A percentile compares a stretch with the other conserved stretches of the same genome.
These are phyloP conservation scores for Pyrenochaeta sp. DNA, from an alignment of 2,329 filamentous ascomycete species.

Conservation along the genomic window DNA sequence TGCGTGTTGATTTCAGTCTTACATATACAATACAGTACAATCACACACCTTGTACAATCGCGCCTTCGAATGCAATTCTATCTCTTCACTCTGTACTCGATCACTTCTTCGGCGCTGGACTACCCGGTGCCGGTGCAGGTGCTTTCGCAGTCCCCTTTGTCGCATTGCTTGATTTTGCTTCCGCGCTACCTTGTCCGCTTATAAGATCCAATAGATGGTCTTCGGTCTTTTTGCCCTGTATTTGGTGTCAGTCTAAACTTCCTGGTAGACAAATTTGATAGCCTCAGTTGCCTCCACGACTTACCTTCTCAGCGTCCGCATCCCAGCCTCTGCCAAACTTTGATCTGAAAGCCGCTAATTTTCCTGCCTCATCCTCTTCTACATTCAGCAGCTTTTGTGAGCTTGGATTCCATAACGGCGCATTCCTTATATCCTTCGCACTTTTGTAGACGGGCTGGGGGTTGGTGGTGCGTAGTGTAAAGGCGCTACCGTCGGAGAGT, in stretches of 20 bases:
- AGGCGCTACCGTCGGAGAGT: constrained; percentile 89
- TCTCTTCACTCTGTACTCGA: not conserved
- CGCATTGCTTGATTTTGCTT: constrained; percentile 20
- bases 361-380: constrained; percentile 94
- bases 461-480: constrained; percentile 78
- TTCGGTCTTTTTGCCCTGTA: constrained; percentile 24
- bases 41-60: not conserved
- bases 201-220: constrained; percentile 46
- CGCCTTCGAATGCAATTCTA: not conserved
- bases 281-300: not conserved
- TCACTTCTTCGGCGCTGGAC: constrained; percentile 20
- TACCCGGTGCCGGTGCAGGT: constrained; percentile 10
- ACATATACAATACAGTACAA: constrained; percentile 5
- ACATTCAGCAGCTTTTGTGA: constrained; percentile 83
- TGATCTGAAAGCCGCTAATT: constrained; percentile 83
- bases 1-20: not conserved
- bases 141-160: constrained; percentile 25
- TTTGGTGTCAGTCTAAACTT: constrained; percentile 1
- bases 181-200: constrained; percentile 30
- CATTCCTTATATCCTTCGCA: constrained; percentile 88
- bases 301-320: constrained; percentile 37
- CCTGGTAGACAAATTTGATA: too few species aligned
- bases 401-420: constrained; percentile 88
- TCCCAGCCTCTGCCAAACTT: constrained; percentile 89
- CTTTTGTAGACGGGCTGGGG: constrained; percentile 69